These are phyloP conservation scores for Trichoderma parareesei DNA, from an alignment of 495 filamentous ascomycete species.

Conservation along the genomic window DNA sequence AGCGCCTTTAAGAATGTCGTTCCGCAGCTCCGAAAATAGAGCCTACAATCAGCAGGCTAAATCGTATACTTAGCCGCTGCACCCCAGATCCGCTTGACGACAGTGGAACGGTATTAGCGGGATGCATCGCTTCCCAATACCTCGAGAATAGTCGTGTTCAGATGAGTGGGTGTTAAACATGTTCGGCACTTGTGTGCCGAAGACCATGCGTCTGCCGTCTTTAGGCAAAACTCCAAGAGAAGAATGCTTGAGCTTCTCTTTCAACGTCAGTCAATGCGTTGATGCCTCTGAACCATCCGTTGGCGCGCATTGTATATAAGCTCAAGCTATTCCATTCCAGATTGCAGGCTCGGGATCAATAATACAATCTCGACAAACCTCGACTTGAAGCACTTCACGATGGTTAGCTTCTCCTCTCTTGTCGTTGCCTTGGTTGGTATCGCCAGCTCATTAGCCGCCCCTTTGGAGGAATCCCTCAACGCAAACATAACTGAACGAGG, in stretches of 20 bases:
- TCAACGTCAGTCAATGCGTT: not conserved
- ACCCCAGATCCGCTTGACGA: slow-evolving; percentile 1
- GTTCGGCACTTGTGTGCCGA: too few relatives aligned
- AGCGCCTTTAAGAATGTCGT: not conserved
- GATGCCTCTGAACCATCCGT: not conserved
- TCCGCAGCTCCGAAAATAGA: not conserved
- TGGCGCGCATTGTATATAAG: not conserved
- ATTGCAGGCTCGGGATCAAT: not conserved
- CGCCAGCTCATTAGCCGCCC: not conserved
- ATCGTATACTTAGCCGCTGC: not conserved
- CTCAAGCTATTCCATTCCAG: not conserved
- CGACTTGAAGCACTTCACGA: not conserved
- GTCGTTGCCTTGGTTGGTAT: not conserved
- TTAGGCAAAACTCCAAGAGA: too few relatives aligned
- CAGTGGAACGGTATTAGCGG: not conserved
- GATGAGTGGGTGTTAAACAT: not conserved
- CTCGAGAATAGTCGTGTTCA: not conserved
- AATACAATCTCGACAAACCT: not conserved
- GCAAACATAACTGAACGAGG: not conserved
- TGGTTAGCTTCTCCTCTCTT: not conserved
- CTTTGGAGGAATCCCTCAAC: not conserved
- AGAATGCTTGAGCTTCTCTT: not conserved
- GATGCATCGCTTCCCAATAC: not conserved
- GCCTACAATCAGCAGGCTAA: not conserved
- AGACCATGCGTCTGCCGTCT: too few relatives aligned